Conservation (phyloP, 129 eudicot species). For the Centrapalus pauciflorus region DNA sequence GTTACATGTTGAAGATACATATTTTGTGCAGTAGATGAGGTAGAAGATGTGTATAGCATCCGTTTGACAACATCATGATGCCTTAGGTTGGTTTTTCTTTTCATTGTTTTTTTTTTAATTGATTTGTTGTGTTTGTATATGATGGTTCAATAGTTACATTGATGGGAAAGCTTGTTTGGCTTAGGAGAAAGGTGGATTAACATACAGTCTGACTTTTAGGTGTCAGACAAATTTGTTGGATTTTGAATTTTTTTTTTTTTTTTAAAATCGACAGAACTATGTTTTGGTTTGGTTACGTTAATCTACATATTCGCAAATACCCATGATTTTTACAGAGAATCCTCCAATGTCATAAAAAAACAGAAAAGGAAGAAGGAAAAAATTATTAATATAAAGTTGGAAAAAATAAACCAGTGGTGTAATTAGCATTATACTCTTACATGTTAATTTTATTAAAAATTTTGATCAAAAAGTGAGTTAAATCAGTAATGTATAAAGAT, state of each 20-base stretch:
- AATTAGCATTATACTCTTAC: no score
- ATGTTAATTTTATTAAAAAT: no score
- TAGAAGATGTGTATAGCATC: constrained; percentile 28
- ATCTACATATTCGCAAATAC: no score
- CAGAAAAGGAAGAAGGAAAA: background rate
- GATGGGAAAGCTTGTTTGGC: no score
- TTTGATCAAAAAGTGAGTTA: no score
- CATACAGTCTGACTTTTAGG: constrained; percentile 14
- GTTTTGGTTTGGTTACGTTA: background rate
- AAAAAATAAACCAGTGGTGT: no score
- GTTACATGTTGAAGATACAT: constrained; percentile 11
- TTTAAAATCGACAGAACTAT: constrained; percentile 1
- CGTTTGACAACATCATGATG: background rate
- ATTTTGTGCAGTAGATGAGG: background rate
- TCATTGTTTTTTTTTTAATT: background rate
- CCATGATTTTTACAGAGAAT: no score
- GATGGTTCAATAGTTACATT: background rate
- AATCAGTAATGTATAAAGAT: no score
- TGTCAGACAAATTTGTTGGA: constrained; percentile 11
- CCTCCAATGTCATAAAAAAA: no score
- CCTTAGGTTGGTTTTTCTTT: constrained; percentile 10
- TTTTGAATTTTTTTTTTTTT: background rate
- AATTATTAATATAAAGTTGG: no score
- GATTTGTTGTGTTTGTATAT: background rate
- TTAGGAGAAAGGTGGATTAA: constrained; percentile 3